Base-by-base conservation (phyloP, 2,329 filamentous ascomycete species). In the Chaetomium globosum region DNA sequence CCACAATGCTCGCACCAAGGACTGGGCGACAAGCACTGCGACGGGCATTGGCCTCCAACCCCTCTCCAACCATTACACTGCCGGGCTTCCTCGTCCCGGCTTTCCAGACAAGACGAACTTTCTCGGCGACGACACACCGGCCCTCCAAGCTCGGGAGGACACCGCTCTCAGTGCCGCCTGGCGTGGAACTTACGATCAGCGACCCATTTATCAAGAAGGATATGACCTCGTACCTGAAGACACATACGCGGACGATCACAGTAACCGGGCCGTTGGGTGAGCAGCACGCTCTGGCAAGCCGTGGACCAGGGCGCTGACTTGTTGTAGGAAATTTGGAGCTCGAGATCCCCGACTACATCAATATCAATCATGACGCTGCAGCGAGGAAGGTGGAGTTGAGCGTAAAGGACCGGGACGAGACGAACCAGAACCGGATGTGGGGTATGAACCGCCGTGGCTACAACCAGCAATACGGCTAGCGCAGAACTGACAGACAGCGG, bases 371-470 rank as follows among this genome's bases (percentile, higher is more conserved):
- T 70, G 89, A 96, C 74, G 76, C 80, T 23, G 83, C 83, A 59
- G 79, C 82, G 31, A 82, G 84, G 70, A 90, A 88, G 73, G 86
- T 89, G 12, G 82, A 82, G 36, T 80, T 99, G 70, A 86, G 82
- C 63, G 87, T 99, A 12, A 78, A 88, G 73, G 85, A 98, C 77
- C 78, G 82, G 21, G 80, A 86, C 21, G 77, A 87, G 61, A 89
- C 88, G 79, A 83, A 91, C 68, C 94, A 98, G 79, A 89, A 89
- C 75, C 91, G 91, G 77, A 98, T 98, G 93, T 98, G 95, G 95
- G 95, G 94, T 97, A 73, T 54, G 74, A 10, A 52, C 46, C n/a
- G 16, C 30, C n/a, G 30, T 13, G 13, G n/a, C 30, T 9, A 3
- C 28, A 21, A 36, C 19, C 30, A 30, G 8, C 12, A 39, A 12